Evolutionary conservation across 805 yeast genomes (phyloP), one percentile per base, ranked within the genome.

Genomic region (Candida tallmaniae): DNA sequence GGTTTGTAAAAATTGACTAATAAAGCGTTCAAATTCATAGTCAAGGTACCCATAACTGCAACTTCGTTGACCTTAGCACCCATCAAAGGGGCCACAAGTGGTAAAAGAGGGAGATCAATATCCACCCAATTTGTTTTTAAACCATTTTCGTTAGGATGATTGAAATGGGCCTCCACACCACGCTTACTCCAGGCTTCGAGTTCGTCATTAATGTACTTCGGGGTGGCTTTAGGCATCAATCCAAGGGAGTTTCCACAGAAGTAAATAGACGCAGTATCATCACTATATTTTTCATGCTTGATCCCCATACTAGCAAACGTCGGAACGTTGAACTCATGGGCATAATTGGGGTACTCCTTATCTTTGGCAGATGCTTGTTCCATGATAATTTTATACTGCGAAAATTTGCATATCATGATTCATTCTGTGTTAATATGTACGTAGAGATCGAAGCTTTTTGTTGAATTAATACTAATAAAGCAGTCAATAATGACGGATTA

Each of bases 201-300:
- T 56, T 89, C 97, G 26, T 64, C 69, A 31, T 59, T 58, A 11
- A 89, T 62, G 11, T 83, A 83, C 5, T 45, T 42, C 22, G 74
- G 63, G 0, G 89, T 79, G 6, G 64, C 51, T 32, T 58, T 64
- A 0, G 97, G 97, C 89, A 87, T 83, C 39, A 89, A 61, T 0
- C 97, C 97, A 5, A 89, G 73, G n/a, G 96, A 86, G 62, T 89
- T 90, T 2, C 97, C 97, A 59, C 96, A 87, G 30, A 89, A 65
- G 52, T 89, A 90, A 15, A 72, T 65, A 9, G 74, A 63, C 27
- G 22, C 13, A 4, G 40, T 36, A 7, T 25, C 15, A 6, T 45
- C 37, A 23, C 48, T 40, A 13, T 38, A 36, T 6, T 46, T 44
- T 14, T 31, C 29, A 26, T 42, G 29, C 23, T 51, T 47, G 18